Percentiles rank a stretch among this genome's conserved stretches.
These are phyloP conservation scores for Penicillium odoratum DNA, from an alignment of 495 filamentous ascomycete species.

Conservation along the genomic window DNA sequence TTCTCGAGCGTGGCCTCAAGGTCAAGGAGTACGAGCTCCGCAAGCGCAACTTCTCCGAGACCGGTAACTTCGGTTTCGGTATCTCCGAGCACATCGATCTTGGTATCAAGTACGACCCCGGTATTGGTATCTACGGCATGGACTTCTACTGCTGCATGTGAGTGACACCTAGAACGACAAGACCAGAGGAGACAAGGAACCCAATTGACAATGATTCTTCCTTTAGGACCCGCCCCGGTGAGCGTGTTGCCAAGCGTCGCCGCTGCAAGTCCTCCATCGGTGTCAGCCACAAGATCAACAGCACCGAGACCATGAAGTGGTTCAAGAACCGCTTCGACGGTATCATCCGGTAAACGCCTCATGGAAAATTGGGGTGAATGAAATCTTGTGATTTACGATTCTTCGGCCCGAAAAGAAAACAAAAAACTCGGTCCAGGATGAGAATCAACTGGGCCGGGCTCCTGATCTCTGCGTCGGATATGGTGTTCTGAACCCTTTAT, in stretches of 20 bases:
- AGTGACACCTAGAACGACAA: constrained; percentile 24
- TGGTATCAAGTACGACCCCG: constrained; percentile 99
- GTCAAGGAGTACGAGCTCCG: constrained; percentile 99
- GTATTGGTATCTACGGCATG: constrained; percentile 99
- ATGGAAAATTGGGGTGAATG: constrained; percentile 25
- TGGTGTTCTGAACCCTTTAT: constrained; percentile 30
- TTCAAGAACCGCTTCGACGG: constrained; percentile 99
- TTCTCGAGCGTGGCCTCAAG: constrained; percentile 99
- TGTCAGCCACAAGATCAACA: constrained; percentile 85
- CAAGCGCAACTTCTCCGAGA: constrained; percentile 99
- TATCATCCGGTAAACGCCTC: constrained; percentile 77
- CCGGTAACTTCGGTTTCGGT: constrained; percentile 99
- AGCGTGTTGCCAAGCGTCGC: constrained; percentile 93
- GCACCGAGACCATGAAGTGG: constrained; percentile 94
- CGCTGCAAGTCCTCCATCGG: constrained; percentile 85
- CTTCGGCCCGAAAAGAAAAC: constrained; percentile 27
- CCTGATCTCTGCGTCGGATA: constrained; percentile 33
- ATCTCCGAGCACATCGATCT: constrained; percentile 99
- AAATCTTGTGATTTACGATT: constrained; percentile 41
- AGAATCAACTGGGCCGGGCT: constrained; percentile 20
- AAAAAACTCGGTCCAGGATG: constrained; percentile 28
- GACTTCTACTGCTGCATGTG: constrained; percentile 99
- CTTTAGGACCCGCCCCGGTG: constrained; percentile 84
- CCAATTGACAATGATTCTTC: constrained; percentile 24
- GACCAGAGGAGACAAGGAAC: not conserved